These are phyloP conservation scores for Phoma sp. DNA, from an alignment of 2,329 filamentous ascomycete genomes.

Conservation along the genomic window DNA sequence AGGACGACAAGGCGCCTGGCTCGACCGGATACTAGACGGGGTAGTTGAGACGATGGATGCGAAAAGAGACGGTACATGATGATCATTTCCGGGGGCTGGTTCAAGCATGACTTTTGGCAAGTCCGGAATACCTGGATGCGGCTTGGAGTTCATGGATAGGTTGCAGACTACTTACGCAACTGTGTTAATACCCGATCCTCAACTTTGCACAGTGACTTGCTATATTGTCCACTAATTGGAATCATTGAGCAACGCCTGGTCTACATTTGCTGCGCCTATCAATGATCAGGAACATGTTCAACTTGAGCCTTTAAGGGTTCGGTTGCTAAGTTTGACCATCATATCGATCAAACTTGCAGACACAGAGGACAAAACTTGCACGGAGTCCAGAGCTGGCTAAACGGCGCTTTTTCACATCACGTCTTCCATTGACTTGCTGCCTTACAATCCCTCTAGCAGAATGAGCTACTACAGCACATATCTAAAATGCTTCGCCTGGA, in stretches of 20 bases:
- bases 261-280: no score
- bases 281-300: no score
- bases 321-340: no score
- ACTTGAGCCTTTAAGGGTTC: no score
- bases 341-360: no score
- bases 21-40: conserved; percentile 53
- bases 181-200: conserved; percentile 27
- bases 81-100: conserved; percentile 14
- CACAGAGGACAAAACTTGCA: no score
- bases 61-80: conserved; percentile 12
- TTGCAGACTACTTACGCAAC: conserved; percentile 27
- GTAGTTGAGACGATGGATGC: background rate
- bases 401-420: no score
- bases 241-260: no score
- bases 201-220: background rate
- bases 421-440: no score
- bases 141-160: conserved; percentile 33
- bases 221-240: background rate
- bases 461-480: conserved; percentile 36
- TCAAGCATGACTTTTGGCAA: conserved; percentile 23
- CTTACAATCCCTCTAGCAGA: background rate
- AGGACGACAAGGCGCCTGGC: conserved; percentile 85
- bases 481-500: conserved; percentile 42
- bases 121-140: conserved; percentile 18
- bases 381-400: no score